Percentiles rank a stretch among this genome's conserved stretches.
Evolutionary conservation across 257 asterid genomes (phyloP).

Genomic region (Parsonsia alboflavescens): DNA sequence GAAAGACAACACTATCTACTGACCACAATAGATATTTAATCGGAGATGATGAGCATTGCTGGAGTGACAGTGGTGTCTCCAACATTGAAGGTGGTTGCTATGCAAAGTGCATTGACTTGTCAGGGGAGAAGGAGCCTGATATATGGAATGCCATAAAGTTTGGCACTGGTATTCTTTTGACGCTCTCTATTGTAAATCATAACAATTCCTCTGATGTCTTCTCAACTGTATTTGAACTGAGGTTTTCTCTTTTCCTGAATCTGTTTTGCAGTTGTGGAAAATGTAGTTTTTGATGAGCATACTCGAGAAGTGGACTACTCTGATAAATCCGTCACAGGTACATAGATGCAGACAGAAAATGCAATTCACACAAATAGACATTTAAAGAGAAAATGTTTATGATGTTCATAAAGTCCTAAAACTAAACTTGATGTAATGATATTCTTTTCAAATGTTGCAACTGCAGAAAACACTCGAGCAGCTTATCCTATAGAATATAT

Average conservation of each 20-base stretch:
- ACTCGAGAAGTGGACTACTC: conserved; percentile 79
- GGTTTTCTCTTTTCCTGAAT: not conserved
- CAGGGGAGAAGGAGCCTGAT: conserved; percentile 92
- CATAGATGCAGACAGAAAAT: not conserved
- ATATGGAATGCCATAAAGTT: conserved; percentile 95
- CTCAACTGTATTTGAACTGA: not conserved
- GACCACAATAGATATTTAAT: conserved; percentile 79
- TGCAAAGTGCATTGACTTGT: conserved; percentile 85
- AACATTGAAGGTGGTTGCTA: conserved; percentile 97
- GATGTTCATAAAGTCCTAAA: not conserved
- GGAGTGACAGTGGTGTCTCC: conserved; percentile 89
- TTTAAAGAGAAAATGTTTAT: not conserved
- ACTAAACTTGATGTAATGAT: not conserved
- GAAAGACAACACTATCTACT: conserved; percentile 87
- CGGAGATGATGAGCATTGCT: conserved; percentile 98
- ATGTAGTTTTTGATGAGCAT: conserved; percentile 90
- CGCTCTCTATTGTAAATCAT: not conserved
- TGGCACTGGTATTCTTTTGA: conserved; percentile 53
- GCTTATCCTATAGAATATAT: conserved; percentile 93
- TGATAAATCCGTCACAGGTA: conserved; percentile 91
- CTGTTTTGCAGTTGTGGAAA: conserved; percentile 58
- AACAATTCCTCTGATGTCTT: not conserved
- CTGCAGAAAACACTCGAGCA: conserved; percentile 83
- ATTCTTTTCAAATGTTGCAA: not conserved
- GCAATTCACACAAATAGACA: not conserved